Conservation (phyloP, 192 early-diverging fungal species). For the Coemansia sp. region DNA sequence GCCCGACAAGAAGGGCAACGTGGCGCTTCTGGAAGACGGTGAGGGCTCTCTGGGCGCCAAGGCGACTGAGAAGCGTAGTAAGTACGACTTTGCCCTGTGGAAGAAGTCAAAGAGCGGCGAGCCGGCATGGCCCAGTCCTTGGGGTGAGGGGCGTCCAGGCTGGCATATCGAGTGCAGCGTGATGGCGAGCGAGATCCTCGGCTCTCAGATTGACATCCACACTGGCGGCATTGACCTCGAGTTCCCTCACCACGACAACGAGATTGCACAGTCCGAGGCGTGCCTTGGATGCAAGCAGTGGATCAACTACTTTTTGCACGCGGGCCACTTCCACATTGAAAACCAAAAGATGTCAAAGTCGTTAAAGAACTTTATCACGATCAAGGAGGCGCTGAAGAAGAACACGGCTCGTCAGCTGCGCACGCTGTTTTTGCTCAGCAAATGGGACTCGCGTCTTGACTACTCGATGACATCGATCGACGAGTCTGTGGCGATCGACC, state of each 20-base stretch:
- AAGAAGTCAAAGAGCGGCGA: slow-evolving; percentile 92
- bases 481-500: slow-evolving; percentile 76
- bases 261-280: slow-evolving; percentile 94
- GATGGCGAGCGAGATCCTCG: slow-evolving; percentile 93
- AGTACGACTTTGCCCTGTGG: slow-evolving; percentile 95
- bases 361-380: slow-evolving; percentile 97
- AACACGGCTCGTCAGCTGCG: slow-evolving; percentile 83
- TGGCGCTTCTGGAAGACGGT: slow-evolving; percentile 73
- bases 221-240: slow-evolving; percentile 92
- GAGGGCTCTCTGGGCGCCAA: slow-evolving; percentile 81
- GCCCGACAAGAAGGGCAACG: slow-evolving; percentile 82
- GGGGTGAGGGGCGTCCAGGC: slow-evolving; percentile 91
- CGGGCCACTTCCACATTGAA: slow-evolving; percentile 92
- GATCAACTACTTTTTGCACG: slow-evolving; percentile 99
- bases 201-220: slow-evolving; percentile 89
- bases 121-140: slow-evolving; percentile 89
- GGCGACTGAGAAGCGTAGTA: slow-evolving; percentile 61
- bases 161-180: slow-evolving; percentile 99
- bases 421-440: slow-evolving; percentile 81
- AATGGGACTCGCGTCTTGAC: slow-evolving; percentile 85
- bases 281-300: slow-evolving; percentile 88
- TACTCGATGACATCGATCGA: slow-evolving; percentile 72
- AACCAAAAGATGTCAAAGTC: slow-evolving; percentile 98
- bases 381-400: slow-evolving; percentile 80
- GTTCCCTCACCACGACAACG: slow-evolving; percentile 99